Evolutionary conservation across 1,284 basidiomycete genomes (phyloP).

Genomic region (Trichosporon sp.): DNA sequence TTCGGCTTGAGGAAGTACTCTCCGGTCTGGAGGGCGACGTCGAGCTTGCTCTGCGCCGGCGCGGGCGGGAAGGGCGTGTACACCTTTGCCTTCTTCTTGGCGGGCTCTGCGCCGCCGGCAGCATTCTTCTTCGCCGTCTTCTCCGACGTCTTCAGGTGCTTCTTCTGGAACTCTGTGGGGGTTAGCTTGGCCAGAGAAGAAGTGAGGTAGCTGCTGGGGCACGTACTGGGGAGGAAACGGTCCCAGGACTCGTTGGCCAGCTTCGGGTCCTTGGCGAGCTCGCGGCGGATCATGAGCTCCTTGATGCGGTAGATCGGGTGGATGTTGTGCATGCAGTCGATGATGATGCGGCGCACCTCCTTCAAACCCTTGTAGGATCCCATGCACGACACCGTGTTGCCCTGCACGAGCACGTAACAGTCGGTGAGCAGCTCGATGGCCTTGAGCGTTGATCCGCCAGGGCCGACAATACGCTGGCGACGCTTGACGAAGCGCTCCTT

Average conservation of each 20-base stretch:
- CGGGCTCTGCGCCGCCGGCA: conserved; percentile 27
- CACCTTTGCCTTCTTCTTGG: conserved; percentile 75
- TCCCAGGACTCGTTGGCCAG: conserved; percentile 95
- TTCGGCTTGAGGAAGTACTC: conserved; percentile 95
- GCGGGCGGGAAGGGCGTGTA: conserved; percentile 99
- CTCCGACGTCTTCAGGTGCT: conserved; percentile 86
- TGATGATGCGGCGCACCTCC: conserved; percentile 89
- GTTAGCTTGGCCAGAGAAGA: not conserved
- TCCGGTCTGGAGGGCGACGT: conserved; percentile 91
- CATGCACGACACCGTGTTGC: conserved; percentile 97
- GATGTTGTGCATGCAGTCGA: conserved; percentile 99
- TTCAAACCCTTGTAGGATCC: conserved; percentile 93
- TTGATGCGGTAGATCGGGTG: conserved; percentile 99
- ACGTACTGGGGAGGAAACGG: conserved; percentile 80
- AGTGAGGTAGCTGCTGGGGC: not conserved
- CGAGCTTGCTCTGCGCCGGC: conserved; percentile 91
- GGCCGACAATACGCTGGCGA: conserved; percentile 93
- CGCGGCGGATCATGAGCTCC: conserved; percentile 98
- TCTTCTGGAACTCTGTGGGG: conserved; percentile 77
- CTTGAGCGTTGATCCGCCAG: conserved; percentile 96
- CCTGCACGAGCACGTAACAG: conserved; percentile 97
- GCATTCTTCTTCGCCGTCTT: conserved; percentile 81
- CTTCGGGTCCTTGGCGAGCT: conserved; percentile 97
- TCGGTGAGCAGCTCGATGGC: conserved; percentile 96
- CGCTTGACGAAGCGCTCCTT: conserved; percentile 97